Evolutionary conservation across 2,329 filamentous ascomycete species (phyloP).

Genomic region (Conoideocrella luteorostrata): DNA sequence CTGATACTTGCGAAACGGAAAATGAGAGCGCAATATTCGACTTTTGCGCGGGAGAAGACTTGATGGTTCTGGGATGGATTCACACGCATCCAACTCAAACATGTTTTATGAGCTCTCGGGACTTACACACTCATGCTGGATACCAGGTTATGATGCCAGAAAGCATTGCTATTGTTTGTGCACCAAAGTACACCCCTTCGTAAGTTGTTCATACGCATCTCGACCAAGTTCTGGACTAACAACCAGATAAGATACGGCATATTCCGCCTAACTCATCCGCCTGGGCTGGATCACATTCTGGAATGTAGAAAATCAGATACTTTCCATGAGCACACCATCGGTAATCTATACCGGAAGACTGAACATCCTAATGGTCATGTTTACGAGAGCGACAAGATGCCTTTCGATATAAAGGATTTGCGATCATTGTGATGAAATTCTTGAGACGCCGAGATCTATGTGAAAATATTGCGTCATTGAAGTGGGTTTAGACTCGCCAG

Average conservation of each 20-base stretch:
- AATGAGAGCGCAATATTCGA: constrained; percentile 83
- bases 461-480: no score
- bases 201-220: constrained; percentile 37
- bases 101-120: constrained; percentile 94
- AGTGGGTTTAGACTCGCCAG: no score
- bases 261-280: constrained; percentile 89
- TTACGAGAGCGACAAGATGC: constrained; percentile 58
- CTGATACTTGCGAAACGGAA: constrained; percentile 90
- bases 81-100: constrained; percentile 96
- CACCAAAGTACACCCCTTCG: constrained; percentile 71
- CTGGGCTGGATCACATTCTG: constrained; percentile 78
- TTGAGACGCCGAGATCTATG: no score
- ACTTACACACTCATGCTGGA: constrained; percentile 87
- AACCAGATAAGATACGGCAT: constrained; percentile 64
- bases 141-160: constrained; percentile 97
- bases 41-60: constrained; percentile 76
- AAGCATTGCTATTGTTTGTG: constrained; percentile 94
- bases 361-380: constrained; percentile 61
- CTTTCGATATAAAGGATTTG: constrained; percentile 53
- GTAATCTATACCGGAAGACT: constrained; percentile 73
- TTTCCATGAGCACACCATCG: constrained; percentile 68
- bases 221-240: background rate
- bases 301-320: constrained; percentile 70
- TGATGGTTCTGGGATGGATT: constrained; percentile 92
- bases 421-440: constrained; percentile 21